Conservation (phyloP, 768 basidiomycete species). For the Mycena olivaceomarginata region DNA sequence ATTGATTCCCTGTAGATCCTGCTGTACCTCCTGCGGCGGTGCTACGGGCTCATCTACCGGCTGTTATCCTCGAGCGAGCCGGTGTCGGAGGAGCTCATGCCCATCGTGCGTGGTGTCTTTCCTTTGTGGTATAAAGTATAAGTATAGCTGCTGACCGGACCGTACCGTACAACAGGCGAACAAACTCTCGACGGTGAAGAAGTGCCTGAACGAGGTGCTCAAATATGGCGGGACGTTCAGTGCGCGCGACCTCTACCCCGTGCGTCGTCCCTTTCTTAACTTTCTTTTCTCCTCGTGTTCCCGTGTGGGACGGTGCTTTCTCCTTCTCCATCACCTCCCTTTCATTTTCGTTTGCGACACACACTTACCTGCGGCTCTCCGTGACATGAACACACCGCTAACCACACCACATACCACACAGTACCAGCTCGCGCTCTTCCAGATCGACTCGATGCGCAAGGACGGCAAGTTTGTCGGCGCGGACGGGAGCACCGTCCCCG, state of each 20-base stretch:
- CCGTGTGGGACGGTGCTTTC: background rate
- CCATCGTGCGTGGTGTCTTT: constrained; percentile 73
- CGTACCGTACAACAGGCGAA: constrained; percentile 78
- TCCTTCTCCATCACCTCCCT: background rate
- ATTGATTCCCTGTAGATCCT: constrained; percentile 76
- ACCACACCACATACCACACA: constrained; percentile 50
- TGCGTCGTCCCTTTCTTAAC: constrained; percentile 60
- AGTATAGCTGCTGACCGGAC: background rate
- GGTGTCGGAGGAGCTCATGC: constrained; percentile 98
- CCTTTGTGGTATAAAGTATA: background rate
- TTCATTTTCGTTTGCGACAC: background rate
- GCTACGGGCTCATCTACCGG: constrained; percentile 96
- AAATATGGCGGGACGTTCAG: constrained; percentile 97
- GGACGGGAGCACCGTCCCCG: constrained; percentile 92
- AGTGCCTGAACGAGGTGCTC: constrained; percentile 95
- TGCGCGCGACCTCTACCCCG: constrained; percentile 94
- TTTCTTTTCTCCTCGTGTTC: background rate
- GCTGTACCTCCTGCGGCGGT: constrained; percentile 93
- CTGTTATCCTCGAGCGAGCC: constrained; percentile 97
- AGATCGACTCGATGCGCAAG: constrained; percentile 94
- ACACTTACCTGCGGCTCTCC: background rate
- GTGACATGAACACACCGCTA: background rate
- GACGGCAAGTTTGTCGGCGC: constrained; percentile 95
- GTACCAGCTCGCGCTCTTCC: constrained; percentile 96
- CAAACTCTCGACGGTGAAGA: constrained; percentile 97